These are phyloP conservation scores for Dimargaris xerosporica DNA, from an alignment of 192 early-diverging fungal species.

Conservation along the genomic window DNA sequence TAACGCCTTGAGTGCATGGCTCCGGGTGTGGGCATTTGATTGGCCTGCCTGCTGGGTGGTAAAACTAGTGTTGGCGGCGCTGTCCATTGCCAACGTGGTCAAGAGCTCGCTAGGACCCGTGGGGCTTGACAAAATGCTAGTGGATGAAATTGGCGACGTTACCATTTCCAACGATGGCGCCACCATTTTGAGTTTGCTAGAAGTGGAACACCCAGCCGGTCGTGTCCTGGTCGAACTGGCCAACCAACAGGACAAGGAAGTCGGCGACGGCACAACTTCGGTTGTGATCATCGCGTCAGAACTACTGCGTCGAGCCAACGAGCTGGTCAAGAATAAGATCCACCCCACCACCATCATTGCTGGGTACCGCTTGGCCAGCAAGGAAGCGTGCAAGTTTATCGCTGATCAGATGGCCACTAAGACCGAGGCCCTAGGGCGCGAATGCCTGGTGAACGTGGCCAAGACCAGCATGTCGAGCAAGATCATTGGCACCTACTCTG, in stretches of 20 bases:
- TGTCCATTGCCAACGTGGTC: conserved; percentile 95
- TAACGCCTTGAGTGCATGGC: no score
- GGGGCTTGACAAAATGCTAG: conserved; percentile 99
- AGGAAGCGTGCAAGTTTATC: conserved; percentile 97
- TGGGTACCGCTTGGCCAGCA: conserved; percentile 88
- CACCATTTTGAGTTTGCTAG: conserved; percentile 96
- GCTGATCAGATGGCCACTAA: conserved; percentile 90
- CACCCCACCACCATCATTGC: conserved; percentile 97
- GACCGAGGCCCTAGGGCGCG: conserved; percentile 83
- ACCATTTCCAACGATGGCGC: conserved; percentile 99
- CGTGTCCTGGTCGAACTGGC: conserved; percentile 97
- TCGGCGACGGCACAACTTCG: conserved; percentile 98
- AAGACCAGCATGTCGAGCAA: conserved; percentile 98
- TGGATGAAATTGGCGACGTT: conserved; percentile 99
- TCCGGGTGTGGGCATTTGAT: no score
- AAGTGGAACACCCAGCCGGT: conserved; percentile 94
- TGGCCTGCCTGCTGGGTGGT: no score
- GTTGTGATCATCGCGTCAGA: conserved; percentile 96
- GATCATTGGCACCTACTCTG: conserved; percentile 93
- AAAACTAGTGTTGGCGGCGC: conserved; percentile 88
- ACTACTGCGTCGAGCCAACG: conserved; percentile 84
- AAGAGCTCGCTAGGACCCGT: conserved; percentile 96
- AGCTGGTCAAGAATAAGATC: conserved; percentile 82
- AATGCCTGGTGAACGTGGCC: conserved; percentile 88
- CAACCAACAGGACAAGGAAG: conserved; percentile 99